Evolutionary conservation across 345 rosid genomes (phyloP).

Genomic region (Fremontodendron californicum): DNA sequence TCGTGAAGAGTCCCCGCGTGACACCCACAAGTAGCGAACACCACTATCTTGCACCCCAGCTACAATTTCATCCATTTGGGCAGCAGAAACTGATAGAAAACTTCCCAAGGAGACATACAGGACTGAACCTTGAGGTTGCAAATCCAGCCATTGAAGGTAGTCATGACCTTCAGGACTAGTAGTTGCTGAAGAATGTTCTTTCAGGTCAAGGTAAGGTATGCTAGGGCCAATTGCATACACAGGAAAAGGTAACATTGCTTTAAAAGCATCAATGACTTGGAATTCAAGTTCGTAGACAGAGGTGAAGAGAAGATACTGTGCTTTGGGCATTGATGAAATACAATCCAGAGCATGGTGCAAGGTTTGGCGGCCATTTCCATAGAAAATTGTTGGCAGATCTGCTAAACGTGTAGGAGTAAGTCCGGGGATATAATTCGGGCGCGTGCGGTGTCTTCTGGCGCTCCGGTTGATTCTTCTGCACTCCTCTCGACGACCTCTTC

Average conservation of each 20-base stretch:
- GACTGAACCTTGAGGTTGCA: constrained; percentile 16
- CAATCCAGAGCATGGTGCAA: background rate
- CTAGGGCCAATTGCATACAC: constrained; percentile 39
- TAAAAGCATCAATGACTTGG: constrained; percentile 21
- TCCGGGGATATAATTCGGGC: constrained; percentile 43
- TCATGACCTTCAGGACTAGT: background rate
- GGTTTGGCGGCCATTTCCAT: background rate
- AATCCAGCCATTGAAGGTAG: constrained; percentile 12
- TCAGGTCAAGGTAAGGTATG: constrained; percentile 29
- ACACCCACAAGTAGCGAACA: constrained; percentile 17
- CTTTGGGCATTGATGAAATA: constrained; percentile 17
- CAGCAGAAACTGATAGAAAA: constrained; percentile 13
- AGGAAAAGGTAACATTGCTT: constrained; percentile 18
- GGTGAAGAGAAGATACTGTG: constrained; percentile 33
- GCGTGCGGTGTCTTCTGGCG: too few species aligned
- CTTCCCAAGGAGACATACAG: constrained; percentile 18
- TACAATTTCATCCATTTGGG: constrained; percentile 16
- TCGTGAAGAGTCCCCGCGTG: constrained; percentile 2
- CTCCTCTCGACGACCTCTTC: too few species aligned
- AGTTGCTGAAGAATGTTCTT: background rate
- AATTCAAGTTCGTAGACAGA: constrained; percentile 28
- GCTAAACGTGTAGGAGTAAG: constrained; percentile 23
- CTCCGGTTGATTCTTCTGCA: too few species aligned
- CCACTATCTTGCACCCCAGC: constrained; percentile 17
- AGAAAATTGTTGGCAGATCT: constrained; percentile 18